Percentiles rank a stretch among this genome's conserved stretches.
phyloP scores from a whole-genome alignment of 2,329 filamentous ascomycete genomes.

The Thielaviopsis punctulata region DNA sequence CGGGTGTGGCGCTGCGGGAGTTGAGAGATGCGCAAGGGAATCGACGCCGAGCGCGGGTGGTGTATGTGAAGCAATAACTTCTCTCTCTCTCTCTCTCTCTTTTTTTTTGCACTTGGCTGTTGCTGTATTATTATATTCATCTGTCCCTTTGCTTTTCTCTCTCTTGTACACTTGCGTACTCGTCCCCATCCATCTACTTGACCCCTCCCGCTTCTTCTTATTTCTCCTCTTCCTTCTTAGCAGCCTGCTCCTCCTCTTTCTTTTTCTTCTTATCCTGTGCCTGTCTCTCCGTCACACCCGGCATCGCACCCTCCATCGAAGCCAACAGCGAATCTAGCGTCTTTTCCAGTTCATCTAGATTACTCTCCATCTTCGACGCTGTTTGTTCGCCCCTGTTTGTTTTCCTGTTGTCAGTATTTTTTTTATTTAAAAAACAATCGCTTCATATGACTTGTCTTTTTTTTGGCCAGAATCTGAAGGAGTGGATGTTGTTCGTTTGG shows the following conservation, averaged over 20 bases:
- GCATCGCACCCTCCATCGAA: slow-evolving; percentile 23
- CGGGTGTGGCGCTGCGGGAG: not conserved
- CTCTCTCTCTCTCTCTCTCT: too few species aligned
- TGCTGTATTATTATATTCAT: not conserved
- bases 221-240: not conserved
- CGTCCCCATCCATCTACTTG: not conserved
- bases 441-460: too few species aligned
- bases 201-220: not conserved
- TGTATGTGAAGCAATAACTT: not conserved
- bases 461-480: too few species aligned
- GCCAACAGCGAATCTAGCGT: slow-evolving; percentile 38
- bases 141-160: not conserved
- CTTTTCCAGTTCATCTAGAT: slow-evolving; percentile 33
- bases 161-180: too few species aligned
- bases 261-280: slow-evolving; percentile 6
- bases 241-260: slow-evolving; percentile 1
- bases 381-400: slow-evolving; percentile 34
- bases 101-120: not conserved
- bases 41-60: not conserved
- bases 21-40: not conserved
- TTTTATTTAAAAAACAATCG: too few species aligned
- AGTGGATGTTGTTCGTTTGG: too few species aligned
- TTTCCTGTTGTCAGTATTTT: not conserved
- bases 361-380: slow-evolving; percentile 34
- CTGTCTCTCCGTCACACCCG: slow-evolving; percentile 5